Evolutionary conservation across 75 land plant species (phyloP).

Genomic region (Picea sitchensis): DNA sequence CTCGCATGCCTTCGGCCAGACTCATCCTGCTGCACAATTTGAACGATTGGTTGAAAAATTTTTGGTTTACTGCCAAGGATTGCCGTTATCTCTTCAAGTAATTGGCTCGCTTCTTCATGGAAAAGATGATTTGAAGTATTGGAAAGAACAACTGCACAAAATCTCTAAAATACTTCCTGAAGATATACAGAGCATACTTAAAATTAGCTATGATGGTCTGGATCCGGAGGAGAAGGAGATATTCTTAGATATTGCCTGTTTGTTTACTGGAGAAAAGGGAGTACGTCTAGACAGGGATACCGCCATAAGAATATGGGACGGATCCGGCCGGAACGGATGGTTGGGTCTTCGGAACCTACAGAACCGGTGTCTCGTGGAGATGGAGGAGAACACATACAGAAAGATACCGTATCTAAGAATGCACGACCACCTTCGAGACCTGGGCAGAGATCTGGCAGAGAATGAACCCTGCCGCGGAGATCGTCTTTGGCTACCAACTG

Average conservation of each 20-base stretch:
- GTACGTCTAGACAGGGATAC: background rate
- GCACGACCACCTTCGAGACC: background rate
- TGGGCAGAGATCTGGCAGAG: background rate
- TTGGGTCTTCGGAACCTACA: background rate
- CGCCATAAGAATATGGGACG: background rate
- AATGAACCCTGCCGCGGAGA: background rate
- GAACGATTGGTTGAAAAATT: too few species aligned
- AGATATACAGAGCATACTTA: background rate
- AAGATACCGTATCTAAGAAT: background rate
- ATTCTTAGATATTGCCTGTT: conserved; percentile 1
- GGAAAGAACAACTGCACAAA: too few species aligned
- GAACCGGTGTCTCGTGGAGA: background rate
- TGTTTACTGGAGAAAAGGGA: background rate
- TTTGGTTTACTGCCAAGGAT: too few species aligned
- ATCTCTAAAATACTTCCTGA: too few species aligned
- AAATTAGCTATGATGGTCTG: background rate
- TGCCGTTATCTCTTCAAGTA: too few species aligned
- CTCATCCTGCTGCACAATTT: too few species aligned
- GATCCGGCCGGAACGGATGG: background rate
- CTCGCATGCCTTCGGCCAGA: too few species aligned
- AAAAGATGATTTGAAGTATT: too few species aligned
- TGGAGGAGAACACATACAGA: background rate
- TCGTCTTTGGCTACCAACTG: background rate
- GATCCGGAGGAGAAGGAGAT: background rate
- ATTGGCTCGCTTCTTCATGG: too few species aligned